Evolutionary conservation across 345 rosid genomes (phyloP).

Genomic region (Erodium maritimum): DNA sequence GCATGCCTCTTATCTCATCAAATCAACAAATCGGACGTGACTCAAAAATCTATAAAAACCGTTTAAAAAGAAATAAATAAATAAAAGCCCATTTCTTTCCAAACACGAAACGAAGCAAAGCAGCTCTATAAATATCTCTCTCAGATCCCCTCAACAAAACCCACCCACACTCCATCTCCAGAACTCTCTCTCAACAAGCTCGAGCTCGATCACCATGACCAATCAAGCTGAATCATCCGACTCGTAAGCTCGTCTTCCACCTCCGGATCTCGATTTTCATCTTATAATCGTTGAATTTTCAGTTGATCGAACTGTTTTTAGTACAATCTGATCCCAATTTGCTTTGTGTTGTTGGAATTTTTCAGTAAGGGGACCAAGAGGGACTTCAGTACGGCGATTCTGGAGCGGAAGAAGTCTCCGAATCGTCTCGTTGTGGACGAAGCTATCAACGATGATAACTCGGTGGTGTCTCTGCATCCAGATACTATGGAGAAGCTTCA

Average conservation of each 20-base stretch:
- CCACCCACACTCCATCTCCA: neutral
- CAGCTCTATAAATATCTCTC: constrained; percentile 14
- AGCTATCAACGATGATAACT: constrained; percentile 81
- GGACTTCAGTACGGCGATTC: constrained; percentile 84
- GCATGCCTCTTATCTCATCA: no score
- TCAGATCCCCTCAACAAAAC: neutral
- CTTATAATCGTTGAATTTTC: neutral
- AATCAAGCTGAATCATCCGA: no score
- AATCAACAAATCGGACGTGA: no score
- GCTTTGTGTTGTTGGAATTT: neutral
- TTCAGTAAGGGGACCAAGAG: constrained; percentile 69
- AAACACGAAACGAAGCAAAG: constrained; percentile 40
- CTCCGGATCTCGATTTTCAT: neutral
- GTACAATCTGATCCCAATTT: neutral
- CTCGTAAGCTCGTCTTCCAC: no score
- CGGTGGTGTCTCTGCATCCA: constrained; percentile 77
- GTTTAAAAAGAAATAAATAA: no score
- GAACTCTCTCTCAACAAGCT: neutral
- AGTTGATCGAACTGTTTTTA: no score
- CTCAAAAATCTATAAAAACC: no score
- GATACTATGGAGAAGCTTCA: constrained; percentile 97
- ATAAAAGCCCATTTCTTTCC: constrained; percentile 22
- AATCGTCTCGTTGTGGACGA: constrained; percentile 94
- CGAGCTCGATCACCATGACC: no score
- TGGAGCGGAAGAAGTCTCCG: constrained; percentile 81